A percentile compares a stretch with the other conserved stretches of the same genome.
These are phyloP conservation scores for Rhododendron simsii DNA, from an alignment of 148 eudicot species.

Conservation along the genomic window DNA sequence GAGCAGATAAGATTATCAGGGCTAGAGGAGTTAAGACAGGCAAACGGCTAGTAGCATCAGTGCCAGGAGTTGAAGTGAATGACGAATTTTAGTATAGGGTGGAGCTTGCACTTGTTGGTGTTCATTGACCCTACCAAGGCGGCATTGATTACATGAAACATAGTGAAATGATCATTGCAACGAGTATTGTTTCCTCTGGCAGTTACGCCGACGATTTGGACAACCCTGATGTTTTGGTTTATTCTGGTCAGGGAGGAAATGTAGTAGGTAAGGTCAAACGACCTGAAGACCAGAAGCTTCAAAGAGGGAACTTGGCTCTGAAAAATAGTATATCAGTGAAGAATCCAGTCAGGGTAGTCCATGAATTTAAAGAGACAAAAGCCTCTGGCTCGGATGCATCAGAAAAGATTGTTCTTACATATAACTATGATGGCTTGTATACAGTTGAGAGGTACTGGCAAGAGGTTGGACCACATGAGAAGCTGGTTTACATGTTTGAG, in stretches of 20 bases:
- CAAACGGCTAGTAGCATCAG: slow-evolving; percentile 36
- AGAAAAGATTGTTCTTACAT: slow-evolving; percentile 38
- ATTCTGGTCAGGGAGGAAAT: slow-evolving; percentile 78
- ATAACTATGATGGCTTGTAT: slow-evolving; percentile 76
- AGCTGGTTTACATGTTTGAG: slow-evolving; percentile 63
- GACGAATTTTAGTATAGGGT: slow-evolving; percentile 75
- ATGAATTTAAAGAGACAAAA: slow-evolving; percentile 65
- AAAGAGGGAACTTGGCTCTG: slow-evolving; percentile 70
- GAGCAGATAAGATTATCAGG: slow-evolving; percentile 30
- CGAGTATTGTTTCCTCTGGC: slow-evolving; percentile 76
- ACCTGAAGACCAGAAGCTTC: slow-evolving; percentile 82
- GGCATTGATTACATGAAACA: slow-evolving; percentile 69
- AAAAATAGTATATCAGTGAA: slow-evolving; percentile 47
- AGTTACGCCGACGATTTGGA: slow-evolving; percentile 61
- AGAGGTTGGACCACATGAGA: slow-evolving; percentile 49
- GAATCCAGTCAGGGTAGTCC: slow-evolving; percentile 66
- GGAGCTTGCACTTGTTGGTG: slow-evolving; percentile 75
- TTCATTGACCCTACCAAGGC: slow-evolving; percentile 64
- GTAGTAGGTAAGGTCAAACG: slow-evolving; percentile 37
- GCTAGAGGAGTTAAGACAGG: slow-evolving; percentile 37
- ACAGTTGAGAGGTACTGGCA: slow-evolving; percentile 50
- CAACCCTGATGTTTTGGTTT: slow-evolving; percentile 55
- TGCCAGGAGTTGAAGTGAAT: slow-evolving; percentile 90
- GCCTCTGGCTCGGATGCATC: slow-evolving; percentile 34
- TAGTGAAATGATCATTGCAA: slow-evolving; percentile 37